Evolutionary conservation across 306 rosid genomes (phyloP).

Genomic region (Vicia faba): DNA sequence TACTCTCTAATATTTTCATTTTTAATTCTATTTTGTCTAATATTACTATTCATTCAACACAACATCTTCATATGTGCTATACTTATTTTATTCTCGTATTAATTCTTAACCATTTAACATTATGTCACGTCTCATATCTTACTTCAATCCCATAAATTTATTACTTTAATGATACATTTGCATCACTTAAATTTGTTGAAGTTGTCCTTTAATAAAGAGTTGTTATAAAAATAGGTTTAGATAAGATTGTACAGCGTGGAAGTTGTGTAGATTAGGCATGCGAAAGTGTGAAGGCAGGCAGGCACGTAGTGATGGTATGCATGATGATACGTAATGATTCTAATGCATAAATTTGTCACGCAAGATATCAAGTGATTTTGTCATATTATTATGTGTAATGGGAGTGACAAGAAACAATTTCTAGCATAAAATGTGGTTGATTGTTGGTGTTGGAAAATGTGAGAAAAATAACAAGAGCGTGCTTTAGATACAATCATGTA

Average conservation of each 20-base stretch:
- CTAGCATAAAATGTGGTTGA: constrained; percentile 57
- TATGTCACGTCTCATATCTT: too few species aligned
- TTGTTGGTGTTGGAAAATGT: constrained; percentile 53
- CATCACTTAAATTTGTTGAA: too few species aligned
- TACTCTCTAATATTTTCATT: too few species aligned
- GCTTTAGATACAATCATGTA: constrained; percentile 66
- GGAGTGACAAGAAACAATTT: constrained; percentile 67
- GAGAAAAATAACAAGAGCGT: constrained; percentile 59
- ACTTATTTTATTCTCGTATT: too few species aligned
- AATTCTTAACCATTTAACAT: too few species aligned
- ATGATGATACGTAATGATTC: constrained; percentile 40
- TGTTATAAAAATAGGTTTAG: too few species aligned
- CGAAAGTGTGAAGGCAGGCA: constrained; percentile 7
- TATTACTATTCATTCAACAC: too few species aligned
- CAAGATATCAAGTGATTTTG: neutral
- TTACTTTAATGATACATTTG: too few species aligned
- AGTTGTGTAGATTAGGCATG: constrained; percentile 1
- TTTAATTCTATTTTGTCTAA: too few species aligned
- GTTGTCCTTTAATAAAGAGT: too few species aligned
- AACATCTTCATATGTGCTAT: too few species aligned
- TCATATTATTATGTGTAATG: constrained; percentile 42
- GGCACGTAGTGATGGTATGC: constrained; percentile 34
- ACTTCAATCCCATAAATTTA: too few species aligned
- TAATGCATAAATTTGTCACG: constrained; percentile 28
- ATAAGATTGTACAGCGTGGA: neutral